Conservation (phyloP, 352 stramenopile genomes). For the Pythium apleroticum region DNA sequence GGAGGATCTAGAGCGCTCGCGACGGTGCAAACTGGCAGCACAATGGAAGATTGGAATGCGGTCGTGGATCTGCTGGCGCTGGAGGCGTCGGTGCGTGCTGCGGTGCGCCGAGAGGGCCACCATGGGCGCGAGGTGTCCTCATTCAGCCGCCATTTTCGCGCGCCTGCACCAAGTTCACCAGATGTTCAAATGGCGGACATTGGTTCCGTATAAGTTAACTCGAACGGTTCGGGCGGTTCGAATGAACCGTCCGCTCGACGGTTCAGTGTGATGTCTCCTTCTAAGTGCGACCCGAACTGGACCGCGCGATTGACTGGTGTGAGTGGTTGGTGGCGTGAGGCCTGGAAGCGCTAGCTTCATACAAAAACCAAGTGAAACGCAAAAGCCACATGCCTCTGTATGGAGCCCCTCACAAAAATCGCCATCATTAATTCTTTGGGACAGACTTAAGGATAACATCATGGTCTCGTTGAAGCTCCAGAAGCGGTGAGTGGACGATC, state of each 20-base stretch:
- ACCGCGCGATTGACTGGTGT: constrained; percentile 24
- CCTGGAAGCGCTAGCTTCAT: constrained; percentile 1
- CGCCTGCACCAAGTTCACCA: not conserved
- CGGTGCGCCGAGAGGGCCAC: not conserved
- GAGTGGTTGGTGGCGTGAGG: constrained; percentile 26
- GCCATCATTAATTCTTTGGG: constrained; percentile 76
- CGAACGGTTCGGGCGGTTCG: constrained; percentile 9
- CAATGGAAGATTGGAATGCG: not conserved
- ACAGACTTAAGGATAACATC: constrained; percentile 80
- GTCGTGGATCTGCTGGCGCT: not conserved
- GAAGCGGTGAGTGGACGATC: constrained; percentile 70
- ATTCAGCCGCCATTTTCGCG: not conserved
- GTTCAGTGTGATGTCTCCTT: constrained; percentile 10
- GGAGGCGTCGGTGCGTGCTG: too few species aligned
- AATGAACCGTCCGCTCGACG: constrained; percentile 13
- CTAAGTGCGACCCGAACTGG: constrained; percentile 20
- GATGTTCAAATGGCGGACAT: not conserved
- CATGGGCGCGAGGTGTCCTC: not conserved
- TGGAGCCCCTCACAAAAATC: constrained; percentile 3
- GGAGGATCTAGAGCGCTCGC: not conserved
- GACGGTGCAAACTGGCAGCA: not conserved
- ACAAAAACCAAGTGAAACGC: constrained; percentile 30
- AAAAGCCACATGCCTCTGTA: constrained; percentile 1
- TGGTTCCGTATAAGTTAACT: constrained; percentile 20
- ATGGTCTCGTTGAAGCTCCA: constrained; percentile 91